Evolutionary conservation across 495 filamentous ascomycete genomes (phyloP).

Genomic region (Xylaria scruposa): DNA sequence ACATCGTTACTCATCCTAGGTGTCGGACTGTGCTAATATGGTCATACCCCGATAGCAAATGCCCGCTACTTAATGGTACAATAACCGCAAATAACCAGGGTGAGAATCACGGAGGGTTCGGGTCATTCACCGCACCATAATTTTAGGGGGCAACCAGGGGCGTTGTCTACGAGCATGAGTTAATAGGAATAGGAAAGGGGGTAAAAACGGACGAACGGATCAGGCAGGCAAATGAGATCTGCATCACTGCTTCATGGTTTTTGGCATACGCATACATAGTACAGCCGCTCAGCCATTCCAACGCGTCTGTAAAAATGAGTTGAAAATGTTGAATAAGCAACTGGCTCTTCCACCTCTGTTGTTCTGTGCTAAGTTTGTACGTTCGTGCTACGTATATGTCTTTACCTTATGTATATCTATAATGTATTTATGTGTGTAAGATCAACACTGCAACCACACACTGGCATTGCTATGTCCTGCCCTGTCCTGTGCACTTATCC

Average conservation of each 20-base stretch:
- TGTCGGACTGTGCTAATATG: constrained; percentile 44
- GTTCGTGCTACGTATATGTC: neutral
- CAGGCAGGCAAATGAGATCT: neutral
- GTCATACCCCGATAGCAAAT: constrained; percentile 61
- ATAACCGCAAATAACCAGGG: constrained; percentile 72
- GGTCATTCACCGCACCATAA: constrained; percentile 51
- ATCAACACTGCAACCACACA: neutral
- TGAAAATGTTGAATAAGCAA: neutral
- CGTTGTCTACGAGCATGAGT: neutral
- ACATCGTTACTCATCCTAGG: constrained; percentile 4
- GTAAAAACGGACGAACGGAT: neutral
- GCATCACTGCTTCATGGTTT: neutral
- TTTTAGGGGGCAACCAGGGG: constrained; percentile 21
- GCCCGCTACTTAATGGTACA: constrained; percentile 87
- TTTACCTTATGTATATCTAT: neutral
- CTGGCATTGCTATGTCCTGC: neutral
- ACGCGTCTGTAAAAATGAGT: neutral
- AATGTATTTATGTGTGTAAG: constrained; percentile 4
- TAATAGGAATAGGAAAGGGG: constrained; percentile 26
- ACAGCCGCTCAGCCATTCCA: neutral
- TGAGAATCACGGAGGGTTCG: constrained; percentile 58
- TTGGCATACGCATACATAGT: neutral
- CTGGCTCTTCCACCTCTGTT: constrained; percentile 10
- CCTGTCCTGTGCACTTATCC: neutral
- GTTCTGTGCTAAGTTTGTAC: constrained; percentile 12